Percentiles rank a stretch among this genome's conserved stretches.
Evolutionary conservation across 1,284 basidiomycete genomes (phyloP).

Genomic region (Volvariella volvacea): DNA sequence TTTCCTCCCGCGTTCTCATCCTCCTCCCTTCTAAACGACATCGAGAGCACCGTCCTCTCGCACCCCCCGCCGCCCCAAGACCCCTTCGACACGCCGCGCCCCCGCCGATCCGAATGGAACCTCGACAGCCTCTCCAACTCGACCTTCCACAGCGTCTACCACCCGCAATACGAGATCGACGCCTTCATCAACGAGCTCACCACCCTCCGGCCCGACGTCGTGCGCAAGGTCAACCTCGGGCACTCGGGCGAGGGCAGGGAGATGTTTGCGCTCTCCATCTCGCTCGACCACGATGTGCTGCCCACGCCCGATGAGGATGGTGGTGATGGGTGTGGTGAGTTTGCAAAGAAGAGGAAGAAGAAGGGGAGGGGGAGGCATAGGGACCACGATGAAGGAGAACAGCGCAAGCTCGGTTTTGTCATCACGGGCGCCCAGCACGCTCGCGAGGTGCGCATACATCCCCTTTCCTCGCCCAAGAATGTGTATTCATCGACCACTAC

Average conservation of each 20-base stretch:
- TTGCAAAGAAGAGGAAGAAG: constrained; percentile 5
- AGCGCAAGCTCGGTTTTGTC: constrained; percentile 50
- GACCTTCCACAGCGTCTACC: constrained; percentile 48
- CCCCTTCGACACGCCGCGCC: constrained; percentile 1
- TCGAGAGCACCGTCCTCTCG: constrained; percentile 19
- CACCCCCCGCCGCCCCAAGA: constrained; percentile 11
- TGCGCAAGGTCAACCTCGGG: constrained; percentile 38
- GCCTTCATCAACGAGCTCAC: constrained; percentile 43
- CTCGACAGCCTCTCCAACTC: constrained; percentile 26
- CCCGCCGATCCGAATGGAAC: constrained; percentile 19
- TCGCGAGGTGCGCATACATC: constrained; percentile 49
- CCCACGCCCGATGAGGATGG: constrained; percentile 11
- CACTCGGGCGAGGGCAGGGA: constrained; percentile 49
- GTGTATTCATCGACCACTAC: background rate
- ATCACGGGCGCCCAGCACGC: constrained; percentile 75
- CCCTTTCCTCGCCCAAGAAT: constrained; percentile 1
- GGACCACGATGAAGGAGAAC: constrained; percentile 12
- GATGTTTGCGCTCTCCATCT: constrained; percentile 45
- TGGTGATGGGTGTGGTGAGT: constrained; percentile 9
- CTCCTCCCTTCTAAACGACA: constrained; percentile 15
- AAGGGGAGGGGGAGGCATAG: constrained; percentile 15
- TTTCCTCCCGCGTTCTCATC: constrained; percentile 15
- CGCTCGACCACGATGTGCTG: constrained; percentile 9
- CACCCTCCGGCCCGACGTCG: constrained; percentile 31
- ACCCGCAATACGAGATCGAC: constrained; percentile 46